Evolutionary conservation across 495 filamentous ascomycete genomes (phyloP).

Genomic region (Neurospora sp.): DNA sequence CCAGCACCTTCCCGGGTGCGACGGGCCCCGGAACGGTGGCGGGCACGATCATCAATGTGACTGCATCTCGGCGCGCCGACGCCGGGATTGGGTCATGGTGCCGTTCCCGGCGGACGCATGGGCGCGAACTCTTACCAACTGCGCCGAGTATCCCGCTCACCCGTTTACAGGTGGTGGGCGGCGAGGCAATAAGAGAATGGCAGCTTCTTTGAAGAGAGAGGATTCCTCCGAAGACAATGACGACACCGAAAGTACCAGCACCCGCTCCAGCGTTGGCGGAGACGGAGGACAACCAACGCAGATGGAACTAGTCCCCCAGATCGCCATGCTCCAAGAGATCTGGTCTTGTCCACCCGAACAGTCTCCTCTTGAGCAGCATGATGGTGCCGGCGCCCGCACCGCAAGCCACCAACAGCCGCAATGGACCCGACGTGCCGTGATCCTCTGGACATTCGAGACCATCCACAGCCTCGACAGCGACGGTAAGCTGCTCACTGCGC

Average conservation of each 20-base stretch:
- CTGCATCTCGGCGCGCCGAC: conserved; percentile 16
- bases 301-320: conserved; percentile 35
- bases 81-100: conserved; percentile 23
- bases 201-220: conserved; percentile 2
- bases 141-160: conserved; percentile 32
- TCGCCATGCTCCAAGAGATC: conserved; percentile 43
- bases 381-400: conserved; percentile 1
- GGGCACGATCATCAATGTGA: conserved; percentile 17
- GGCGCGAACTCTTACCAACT: conserved; percentile 37
- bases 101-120: conserved; percentile 42
- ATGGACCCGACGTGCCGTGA: conserved; percentile 34
- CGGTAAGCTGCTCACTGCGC: conserved; percentile 17
- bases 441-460: conserved; percentile 40
- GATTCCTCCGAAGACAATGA: conserved; percentile 4
- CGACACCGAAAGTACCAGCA: conserved; percentile 4
- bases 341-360: conserved; percentile 30
- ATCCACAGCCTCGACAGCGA: conserved; percentile 27
- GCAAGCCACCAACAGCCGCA: conserved; percentile 3
- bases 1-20: conserved; percentile 31
- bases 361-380: not conserved
- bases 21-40: conserved; percentile 21
- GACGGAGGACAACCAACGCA: conserved; percentile 21
- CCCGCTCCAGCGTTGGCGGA: not conserved
- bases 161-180: conserved; percentile 13
- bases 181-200: not conserved